Evolutionary conservation across 1,284 basidiomycete species (phyloP), one percentile per base, ranked within the genome.

Genomic region (Apiotrichum sp.): DNA sequence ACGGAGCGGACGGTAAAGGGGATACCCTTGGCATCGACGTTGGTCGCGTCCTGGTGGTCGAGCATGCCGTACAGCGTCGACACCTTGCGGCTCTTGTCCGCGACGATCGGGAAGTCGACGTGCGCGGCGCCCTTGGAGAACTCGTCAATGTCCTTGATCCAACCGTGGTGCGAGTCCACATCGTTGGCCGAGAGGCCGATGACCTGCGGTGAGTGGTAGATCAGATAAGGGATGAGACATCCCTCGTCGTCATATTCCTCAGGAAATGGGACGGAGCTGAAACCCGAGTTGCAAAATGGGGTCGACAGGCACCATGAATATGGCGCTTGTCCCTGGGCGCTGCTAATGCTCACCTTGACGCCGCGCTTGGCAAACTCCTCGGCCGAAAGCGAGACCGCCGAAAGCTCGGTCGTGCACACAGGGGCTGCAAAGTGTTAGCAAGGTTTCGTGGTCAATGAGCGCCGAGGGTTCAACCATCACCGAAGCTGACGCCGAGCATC

Each of bases 391-490:
- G 95, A 88, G 36, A 97, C 92, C 71, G 96, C 93, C 53, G 90
- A 93, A 50, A 99, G 86, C 80, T 98, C 96, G 50, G 96, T 99
- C 48, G 96, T 91, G 81, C 91, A 95, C 52, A 93, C 79, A 56
- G 76, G 72, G 33, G 74, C 44, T 46, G 44, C 36, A 38, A 13
- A 9, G 29, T 31, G 43, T 44, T 44, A 44, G 43, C 8, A 44
- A 22, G 13, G 36, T 22, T 38, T 38, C 36, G 40, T 41, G 40
- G 40, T 41, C 40, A 41, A 16, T 41, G 40, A 6, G 40, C n/a
- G 40, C 36, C 36, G 7, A 7, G 8, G 8, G 7, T 13, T 38
- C 36, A 7, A 38, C 36, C 36, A 13, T 38, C 46, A 34, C 47
- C 35, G 47, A 48, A 54, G 11, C 41, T 44, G 47, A 13, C 11